These are phyloP conservation scores for Mortierella sp. DNA, from an alignment of 371 early-diverging fungal genomes.

Conservation along the genomic window DNA sequence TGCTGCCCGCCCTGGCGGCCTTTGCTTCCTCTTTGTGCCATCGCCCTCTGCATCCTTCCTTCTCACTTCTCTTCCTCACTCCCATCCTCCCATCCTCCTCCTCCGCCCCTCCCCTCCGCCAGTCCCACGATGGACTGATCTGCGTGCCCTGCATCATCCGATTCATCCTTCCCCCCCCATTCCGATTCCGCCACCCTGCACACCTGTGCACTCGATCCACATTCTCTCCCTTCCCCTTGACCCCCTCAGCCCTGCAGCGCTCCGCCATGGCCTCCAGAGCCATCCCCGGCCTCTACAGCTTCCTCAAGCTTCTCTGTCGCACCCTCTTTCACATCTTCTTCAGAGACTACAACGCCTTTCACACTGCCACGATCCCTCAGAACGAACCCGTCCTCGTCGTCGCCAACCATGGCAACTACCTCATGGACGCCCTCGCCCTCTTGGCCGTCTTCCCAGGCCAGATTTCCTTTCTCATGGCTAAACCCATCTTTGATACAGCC, in stretches of 20 bases:
- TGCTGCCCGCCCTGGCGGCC: too few species aligned
- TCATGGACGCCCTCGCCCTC: slow-evolving; percentile 54
- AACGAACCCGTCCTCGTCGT: slow-evolving; percentile 49
- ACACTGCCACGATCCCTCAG: slow-evolving; percentile 26
- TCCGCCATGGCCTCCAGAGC: slow-evolving; percentile 20
- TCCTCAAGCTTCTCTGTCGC: slow-evolving; percentile 47
- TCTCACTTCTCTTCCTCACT: neutral
- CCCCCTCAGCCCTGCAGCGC: neutral
- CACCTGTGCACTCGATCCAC: neutral
- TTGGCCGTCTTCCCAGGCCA: slow-evolving; percentile 52
- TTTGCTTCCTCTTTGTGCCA: too few species aligned
- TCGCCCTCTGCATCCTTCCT: neutral
- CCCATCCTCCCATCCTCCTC: neutral
- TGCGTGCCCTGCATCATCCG: neutral
- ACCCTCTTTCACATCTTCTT: slow-evolving; percentile 53
- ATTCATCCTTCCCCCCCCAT: neutral
- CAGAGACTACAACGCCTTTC: slow-evolving; percentile 44
- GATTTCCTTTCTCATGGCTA: slow-evolving; percentile 56
- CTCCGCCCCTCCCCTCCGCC: neutral
- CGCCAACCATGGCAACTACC: slow-evolving; percentile 57
- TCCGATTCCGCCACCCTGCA: neutral
- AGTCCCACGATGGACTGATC: neutral
- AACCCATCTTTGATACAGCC: slow-evolving; percentile 55
- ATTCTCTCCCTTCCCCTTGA: neutral
- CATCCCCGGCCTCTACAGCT: slow-evolving; percentile 46